Conservation (phyloP, 2,329 filamentous ascomycete genomes). For the Lachnellula hyalina region DNA sequence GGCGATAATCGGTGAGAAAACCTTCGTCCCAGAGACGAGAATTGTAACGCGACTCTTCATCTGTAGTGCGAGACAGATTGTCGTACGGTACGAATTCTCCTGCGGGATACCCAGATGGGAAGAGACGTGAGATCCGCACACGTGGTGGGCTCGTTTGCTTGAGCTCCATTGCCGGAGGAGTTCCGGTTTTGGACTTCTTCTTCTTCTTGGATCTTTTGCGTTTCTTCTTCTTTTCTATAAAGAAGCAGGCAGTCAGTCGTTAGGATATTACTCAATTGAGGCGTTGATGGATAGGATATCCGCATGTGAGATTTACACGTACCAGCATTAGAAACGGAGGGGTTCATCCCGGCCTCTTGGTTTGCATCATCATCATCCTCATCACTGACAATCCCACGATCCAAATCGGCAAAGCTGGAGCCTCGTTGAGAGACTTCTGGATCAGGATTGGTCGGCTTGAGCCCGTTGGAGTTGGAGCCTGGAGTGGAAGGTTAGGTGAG, state of each 20-base stretch:
- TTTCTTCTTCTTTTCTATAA: constrained; percentile 50
- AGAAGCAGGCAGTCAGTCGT: background rate
- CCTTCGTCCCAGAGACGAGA: constrained; percentile 70
- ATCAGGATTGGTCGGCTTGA: constrained; percentile 14
- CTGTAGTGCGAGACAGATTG: constrained; percentile 73
- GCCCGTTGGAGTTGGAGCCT: constrained; percentile 16
- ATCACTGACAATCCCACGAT: constrained; percentile 19
- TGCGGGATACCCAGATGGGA: constrained; percentile 65
- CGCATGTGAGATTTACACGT: background rate
- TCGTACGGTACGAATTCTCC: constrained; percentile 81
- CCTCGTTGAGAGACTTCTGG: constrained; percentile 7
- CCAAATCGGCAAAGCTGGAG: constrained; percentile 21
- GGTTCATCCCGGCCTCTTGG: constrained; percentile 13
- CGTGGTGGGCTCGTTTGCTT: constrained; percentile 73
- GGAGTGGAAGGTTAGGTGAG: background rate
- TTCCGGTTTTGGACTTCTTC: constrained; percentile 47
- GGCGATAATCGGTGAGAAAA: constrained; percentile 74
- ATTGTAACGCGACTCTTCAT: constrained; percentile 77
- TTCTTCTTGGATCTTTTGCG: constrained; percentile 59
- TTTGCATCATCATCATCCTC: constrained; percentile 16
- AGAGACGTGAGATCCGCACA: constrained; percentile 67
- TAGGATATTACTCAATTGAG: background rate
- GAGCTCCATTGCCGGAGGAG: constrained; percentile 56
- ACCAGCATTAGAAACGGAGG: constrained; percentile 9
- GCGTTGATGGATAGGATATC: background rate